Evolutionary conservation across 2,329 filamentous ascomycete species (phyloP).

Genomic region (Taxawa tesnikishii): DNA sequence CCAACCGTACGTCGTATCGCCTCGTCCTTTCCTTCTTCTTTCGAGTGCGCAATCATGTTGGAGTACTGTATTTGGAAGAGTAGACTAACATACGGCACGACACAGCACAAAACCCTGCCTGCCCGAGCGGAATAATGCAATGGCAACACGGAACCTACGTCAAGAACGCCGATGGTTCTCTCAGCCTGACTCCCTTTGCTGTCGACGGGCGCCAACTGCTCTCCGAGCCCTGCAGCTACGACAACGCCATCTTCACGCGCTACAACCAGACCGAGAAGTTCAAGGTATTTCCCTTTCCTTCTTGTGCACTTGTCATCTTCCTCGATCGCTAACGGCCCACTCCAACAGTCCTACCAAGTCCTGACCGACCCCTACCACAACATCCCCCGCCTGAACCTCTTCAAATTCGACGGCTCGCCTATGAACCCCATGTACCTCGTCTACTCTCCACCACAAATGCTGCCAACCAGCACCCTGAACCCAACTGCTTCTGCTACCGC

Average conservation of each 20-base stretch:
- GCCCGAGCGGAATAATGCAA: constrained; percentile 54
- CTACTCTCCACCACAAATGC: constrained; percentile 53
- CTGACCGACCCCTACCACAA: constrained; percentile 49
- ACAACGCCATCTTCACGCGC: constrained; percentile 46
- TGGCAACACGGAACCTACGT: constrained; percentile 59
- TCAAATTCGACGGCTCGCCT: constrained; percentile 49
- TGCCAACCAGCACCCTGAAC: constrained; percentile 55
- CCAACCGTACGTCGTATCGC: constrained; percentile 47
- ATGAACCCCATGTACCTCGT: constrained; percentile 57
- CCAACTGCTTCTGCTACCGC: constrained; percentile 30
- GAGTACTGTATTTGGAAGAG: neutral
- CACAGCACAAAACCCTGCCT: constrained; percentile 35
- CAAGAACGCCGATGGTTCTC: constrained; percentile 43
- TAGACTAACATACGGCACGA: no score
- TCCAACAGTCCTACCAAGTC: constrained; percentile 28
- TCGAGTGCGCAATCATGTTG: neutral
- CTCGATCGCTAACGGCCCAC: neutral
- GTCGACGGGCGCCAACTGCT: constrained; percentile 56
- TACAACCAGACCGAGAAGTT: constrained; percentile 55
- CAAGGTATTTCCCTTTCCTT: constrained; percentile 30
- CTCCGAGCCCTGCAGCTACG: constrained; percentile 50
- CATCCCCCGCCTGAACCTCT: constrained; percentile 51
- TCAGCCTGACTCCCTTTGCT: constrained; percentile 47
- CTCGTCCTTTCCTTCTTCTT: neutral
- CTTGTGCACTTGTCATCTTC: neutral